Percentiles rank a stretch among this genome's conserved stretches.
These are phyloP conservation scores for Eleusine coracana DNA, from an alignment of 176 grass and related monocot genomes.

Conservation along the genomic window DNA sequence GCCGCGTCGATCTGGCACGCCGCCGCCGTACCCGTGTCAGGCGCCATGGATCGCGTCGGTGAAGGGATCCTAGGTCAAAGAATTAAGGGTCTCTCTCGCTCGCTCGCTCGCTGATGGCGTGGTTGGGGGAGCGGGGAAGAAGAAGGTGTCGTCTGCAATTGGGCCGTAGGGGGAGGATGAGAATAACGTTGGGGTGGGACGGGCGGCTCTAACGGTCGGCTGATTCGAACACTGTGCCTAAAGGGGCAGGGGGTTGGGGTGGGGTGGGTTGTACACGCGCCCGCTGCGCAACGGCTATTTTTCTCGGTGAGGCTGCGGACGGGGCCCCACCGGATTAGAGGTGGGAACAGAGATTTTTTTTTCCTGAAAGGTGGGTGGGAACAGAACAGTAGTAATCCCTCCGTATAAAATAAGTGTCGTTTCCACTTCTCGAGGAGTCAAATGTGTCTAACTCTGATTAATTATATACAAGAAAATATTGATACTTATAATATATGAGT, in stretches of 20 bases:
- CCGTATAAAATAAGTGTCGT: no score
- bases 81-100: slow-evolving; percentile 8
- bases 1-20: slow-evolving; percentile 55
- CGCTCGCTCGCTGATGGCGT: neutral
- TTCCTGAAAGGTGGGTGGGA: no score
- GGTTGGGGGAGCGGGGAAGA: slow-evolving; percentile 4
- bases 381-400: no score
- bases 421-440: no score
- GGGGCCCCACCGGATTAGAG: neutral
- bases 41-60: slow-evolving; percentile 38
- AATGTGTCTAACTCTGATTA: no score
- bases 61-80: neutral
- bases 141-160: neutral
- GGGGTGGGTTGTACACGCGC: neutral
- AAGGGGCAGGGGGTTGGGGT: slow-evolving; percentile 10
- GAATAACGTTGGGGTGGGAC: slow-evolving; percentile 39
- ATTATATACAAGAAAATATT: no score
- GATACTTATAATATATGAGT: no score
- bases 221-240: slow-evolving; percentile 53
- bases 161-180: slow-evolving; percentile 5
- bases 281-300: slow-evolving; percentile 52
- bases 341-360: neutral
- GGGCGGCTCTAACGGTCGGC: slow-evolving; percentile 64
- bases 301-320: neutral
- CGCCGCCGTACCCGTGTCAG: slow-evolving; percentile 35